These are phyloP conservation scores for Podospora bellae-mahoneyi DNA, from an alignment of 495 filamentous ascomycete genomes.

Conservation along the genomic window DNA sequence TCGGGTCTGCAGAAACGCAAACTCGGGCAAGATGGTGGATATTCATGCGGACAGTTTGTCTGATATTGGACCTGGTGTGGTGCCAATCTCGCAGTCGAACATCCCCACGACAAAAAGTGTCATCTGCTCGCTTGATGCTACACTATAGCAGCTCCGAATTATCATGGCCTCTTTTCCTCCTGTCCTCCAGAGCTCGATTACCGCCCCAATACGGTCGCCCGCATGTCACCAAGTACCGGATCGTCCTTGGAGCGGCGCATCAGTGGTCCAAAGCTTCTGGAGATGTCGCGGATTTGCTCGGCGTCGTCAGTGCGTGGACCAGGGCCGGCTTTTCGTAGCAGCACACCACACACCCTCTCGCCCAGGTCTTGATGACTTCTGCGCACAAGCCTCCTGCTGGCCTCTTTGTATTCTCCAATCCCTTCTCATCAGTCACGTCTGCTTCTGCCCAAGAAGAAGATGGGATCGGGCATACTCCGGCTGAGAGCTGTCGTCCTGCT, in stretches of 20 bases:
- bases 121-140: conserved; percentile 20
- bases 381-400: background rate
- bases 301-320: conserved; percentile 30
- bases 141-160: conserved; percentile 22
- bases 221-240: conserved; percentile 23
- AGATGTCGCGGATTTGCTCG: conserved; percentile 15
- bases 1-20: background rate
- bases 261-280: conserved; percentile 3
- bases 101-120: conserved; percentile 16
- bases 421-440: conserved; percentile 3
- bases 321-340: conserved; percentile 6
- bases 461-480: conserved; percentile 20
- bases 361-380: no score
- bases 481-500: background rate
- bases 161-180: conserved; percentile 13
- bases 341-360: background rate
- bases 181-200: conserved; percentile 8
- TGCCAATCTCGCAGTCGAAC: conserved; percentile 10
- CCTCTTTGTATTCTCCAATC: conserved; percentile 15
- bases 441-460: background rate
- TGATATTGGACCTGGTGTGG: conserved; percentile 1
- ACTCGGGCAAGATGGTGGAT: background rate
- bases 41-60: background rate
- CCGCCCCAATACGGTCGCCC: conserved; percentile 13
- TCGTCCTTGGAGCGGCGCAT: conserved; percentile 12